These are phyloP conservation scores for Fusarium verticillioides DNA, from an alignment of 2,329 filamentous ascomycete species.

Conservation along the genomic window DNA sequence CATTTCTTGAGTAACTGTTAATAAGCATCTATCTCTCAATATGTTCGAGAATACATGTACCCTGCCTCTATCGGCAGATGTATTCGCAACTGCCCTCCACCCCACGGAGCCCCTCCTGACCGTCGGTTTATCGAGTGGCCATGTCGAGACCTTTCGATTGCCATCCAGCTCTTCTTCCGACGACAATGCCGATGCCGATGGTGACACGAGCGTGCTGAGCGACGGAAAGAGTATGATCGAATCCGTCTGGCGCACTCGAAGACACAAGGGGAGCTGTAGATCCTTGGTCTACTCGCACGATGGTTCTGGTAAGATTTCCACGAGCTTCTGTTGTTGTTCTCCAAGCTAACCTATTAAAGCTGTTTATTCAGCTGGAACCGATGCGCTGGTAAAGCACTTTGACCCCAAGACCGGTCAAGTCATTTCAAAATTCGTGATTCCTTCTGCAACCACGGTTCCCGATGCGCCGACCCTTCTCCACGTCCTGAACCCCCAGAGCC, in stretches of 20 bases:
- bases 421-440: slow-evolving; percentile 83
- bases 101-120: slow-evolving; percentile 85
- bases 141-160: slow-evolving; percentile 85
- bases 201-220: slow-evolving; percentile 61
- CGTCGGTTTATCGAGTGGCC: slow-evolving; percentile 84
- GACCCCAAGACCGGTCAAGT: slow-evolving; percentile 73
- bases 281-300: slow-evolving; percentile 82
- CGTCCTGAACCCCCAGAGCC: slow-evolving; percentile 84
- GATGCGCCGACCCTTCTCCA: slow-evolving; percentile 86
- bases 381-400: slow-evolving; percentile 68
- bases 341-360: slow-evolving; percentile 50
- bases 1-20: neutral
- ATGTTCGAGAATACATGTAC: slow-evolving; percentile 96
- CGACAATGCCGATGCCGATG: slow-evolving; percentile 61
- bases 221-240: slow-evolving; percentile 81
- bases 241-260: slow-evolving; percentile 84
- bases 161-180: slow-evolving; percentile 63
- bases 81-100: slow-evolving; percentile 90
- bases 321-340: too few relatives aligned
- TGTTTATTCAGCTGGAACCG: slow-evolving; percentile 72
- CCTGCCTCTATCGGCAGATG: slow-evolving; percentile 83
- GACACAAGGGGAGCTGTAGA: slow-evolving; percentile 95
- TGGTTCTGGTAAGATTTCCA: slow-evolving; percentile 67
- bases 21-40: neutral
- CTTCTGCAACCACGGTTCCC: slow-evolving; percentile 62